Evolutionary conservation across 2,329 filamentous ascomycete genomes (phyloP), one percentile per base, ranked within the genome.

Genomic region (Ramularia endophylla): DNA sequence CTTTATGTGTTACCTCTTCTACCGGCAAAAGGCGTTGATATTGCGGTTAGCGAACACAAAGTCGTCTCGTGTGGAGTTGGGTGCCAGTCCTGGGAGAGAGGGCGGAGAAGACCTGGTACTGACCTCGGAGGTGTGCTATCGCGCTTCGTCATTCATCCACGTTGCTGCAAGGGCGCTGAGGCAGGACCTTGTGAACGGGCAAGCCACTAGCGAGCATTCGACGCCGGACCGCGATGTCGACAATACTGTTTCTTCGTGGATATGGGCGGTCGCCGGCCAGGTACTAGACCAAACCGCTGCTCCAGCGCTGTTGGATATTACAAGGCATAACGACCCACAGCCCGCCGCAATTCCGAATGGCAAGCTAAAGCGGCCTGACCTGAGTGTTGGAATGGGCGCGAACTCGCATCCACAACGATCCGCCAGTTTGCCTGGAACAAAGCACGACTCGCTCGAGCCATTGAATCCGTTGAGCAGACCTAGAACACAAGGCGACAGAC

Each of bases 1-100:
- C 63, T 97, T 98, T 61, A 77, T 87, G 36, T 87, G 85, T 53
- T 98, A 98, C 61, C 81, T 98, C 9, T 98, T 97, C 62, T 81
- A 87, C 3, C 78, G 92, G 17, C 90, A 98, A 56, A 79, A 95
- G 48, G 78, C 84, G 2, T 67, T 98, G 1, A 72, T 97, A 1
- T 72, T 95, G 9, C 78, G 89, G 4, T 74, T 94, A 1, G 88
- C 85, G n/a, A 92, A 90, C 57, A 65, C 66, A n/a, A 58, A 63
- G 11, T 64, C 63, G 7, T 59, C 65, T n/a, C 60, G 64, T 40
- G 55, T 64, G n/a, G 65, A 67, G 46, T 56, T 69, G n/a, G 61
- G 55, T 7, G 43, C 40, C 5, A 40, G 40, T 11, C 44, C 46
- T 55, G 37, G 51, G 55, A 50, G 66, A 58, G 55, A 55, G 58